Evolutionary conservation across 2,329 filamentous ascomycete genomes (phyloP).

Genomic region (Cladophialophora yegresii): DNA sequence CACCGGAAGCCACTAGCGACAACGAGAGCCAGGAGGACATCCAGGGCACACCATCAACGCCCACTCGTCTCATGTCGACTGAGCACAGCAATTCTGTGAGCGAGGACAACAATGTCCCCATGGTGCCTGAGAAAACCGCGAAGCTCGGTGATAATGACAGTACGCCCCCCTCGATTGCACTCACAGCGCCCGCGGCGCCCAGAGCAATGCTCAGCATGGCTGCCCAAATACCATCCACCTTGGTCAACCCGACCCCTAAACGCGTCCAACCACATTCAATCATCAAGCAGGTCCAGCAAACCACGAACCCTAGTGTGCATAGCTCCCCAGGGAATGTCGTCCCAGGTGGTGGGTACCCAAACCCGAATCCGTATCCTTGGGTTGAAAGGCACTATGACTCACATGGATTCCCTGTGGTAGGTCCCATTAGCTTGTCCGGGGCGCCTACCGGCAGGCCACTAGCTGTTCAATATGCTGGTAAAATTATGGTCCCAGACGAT

Average conservation of each 20-base stretch:
- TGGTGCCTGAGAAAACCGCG: conserved; percentile 13
- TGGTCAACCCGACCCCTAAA: conserved; percentile 25
- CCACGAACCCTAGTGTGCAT: conserved; percentile 16
- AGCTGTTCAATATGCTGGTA: conserved; percentile 6
- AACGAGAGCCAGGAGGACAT: conserved; percentile 13
- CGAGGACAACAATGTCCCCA: conserved; percentile 6
- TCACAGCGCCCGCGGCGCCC: conserved; percentile 20
- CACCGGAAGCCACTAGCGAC: conserved; percentile 20
- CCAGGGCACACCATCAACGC: conserved; percentile 6
- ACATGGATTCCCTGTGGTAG: conserved; percentile 21
- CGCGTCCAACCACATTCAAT: conserved; percentile 24
- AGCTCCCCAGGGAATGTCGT: conserved; percentile 20
- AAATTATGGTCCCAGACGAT: conserved; percentile 31
- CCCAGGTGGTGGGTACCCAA: conserved; percentile 20
- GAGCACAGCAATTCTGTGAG: conserved; percentile 4
- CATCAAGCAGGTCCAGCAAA: conserved; percentile 20
- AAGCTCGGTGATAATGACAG: conserved; percentile 1
- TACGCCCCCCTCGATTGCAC: conserved; percentile 4
- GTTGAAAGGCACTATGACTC: conserved; percentile 16
- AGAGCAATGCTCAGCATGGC: conserved; percentile 20
- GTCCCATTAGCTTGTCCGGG: conserved; percentile 8
- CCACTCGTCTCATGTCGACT: conserved; percentile 12
- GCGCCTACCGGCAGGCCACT: conserved; percentile 4
- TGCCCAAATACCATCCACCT: conserved; percentile 6
- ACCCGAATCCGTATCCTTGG: background rate